Conservation (phyloP, 139 green algal genomes). For the Chlorella sp. region DNA sequence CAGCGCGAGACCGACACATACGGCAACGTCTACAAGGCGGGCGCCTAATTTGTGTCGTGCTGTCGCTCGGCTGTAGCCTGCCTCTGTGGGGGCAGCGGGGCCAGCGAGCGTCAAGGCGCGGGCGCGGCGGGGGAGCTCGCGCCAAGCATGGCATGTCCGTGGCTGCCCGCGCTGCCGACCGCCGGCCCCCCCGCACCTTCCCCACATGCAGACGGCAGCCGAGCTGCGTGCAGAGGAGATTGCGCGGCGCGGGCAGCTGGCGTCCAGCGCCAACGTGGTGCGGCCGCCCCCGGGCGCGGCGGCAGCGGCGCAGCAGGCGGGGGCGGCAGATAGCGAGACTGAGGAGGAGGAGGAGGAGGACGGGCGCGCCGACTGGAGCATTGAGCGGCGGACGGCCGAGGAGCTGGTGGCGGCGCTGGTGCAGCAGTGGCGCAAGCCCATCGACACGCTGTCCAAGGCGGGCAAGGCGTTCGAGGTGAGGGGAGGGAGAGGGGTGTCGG, state of each 20-base stretch:
- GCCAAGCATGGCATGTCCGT: no score
- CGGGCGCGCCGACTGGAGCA: constrained; percentile 38
- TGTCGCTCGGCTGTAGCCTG: no score
- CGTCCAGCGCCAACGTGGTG: constrained; percentile 11
- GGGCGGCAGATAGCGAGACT: constrained; percentile 8
- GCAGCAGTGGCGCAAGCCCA: constrained; percentile 60
- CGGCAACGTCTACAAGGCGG: constrained; percentile 69
- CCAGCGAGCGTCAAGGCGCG: no score
- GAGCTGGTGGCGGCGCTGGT: constrained; percentile 51
- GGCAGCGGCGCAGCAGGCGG: neutral
- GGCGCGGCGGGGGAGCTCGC: no score
- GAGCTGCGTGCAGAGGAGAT: constrained; percentile 67
- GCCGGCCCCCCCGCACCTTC: no score
- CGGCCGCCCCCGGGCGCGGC: neutral
- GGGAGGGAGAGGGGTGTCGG: no score
- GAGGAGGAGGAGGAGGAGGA: constrained; percentile 43
- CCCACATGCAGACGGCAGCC: constrained; percentile 45
- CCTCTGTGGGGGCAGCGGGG: no score
- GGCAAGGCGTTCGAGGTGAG: constrained; percentile 74
- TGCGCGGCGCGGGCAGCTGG: constrained; percentile 29
- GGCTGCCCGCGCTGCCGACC: no score
- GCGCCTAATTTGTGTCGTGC: no score
- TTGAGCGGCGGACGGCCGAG: constrained; percentile 56
- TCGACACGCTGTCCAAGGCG: constrained; percentile 65
- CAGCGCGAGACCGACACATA: constrained; percentile 50